Conservation (phyloP, 768 basidiomycete species). For the Tulasnella sp. region DNA sequence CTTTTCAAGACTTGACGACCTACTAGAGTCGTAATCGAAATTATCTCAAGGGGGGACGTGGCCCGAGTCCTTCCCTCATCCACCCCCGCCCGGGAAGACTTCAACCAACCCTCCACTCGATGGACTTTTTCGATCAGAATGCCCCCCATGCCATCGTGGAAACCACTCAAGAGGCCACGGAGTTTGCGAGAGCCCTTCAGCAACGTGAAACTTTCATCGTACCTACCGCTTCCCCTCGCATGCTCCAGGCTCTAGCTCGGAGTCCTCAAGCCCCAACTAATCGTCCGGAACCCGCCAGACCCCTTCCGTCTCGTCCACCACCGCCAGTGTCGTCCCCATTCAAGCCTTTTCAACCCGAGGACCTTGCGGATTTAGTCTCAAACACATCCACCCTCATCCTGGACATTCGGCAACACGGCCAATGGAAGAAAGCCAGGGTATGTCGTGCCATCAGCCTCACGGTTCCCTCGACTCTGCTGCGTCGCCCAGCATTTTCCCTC, state of each 20-base stretch:
- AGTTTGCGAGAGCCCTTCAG: conserved; percentile 18
- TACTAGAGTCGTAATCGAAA: not conserved
- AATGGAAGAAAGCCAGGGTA: conserved; percentile 62
- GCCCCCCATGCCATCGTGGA: not conserved
- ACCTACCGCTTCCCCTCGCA: conserved; percentile 17
- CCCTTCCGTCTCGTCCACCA: not conserved
- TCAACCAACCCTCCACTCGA: not conserved
- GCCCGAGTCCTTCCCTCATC: not conserved
- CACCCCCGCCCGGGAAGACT: not conserved
- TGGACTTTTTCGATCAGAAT: conserved; percentile 22
- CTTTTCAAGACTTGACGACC: not conserved
- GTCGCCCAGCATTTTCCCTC: conserved; percentile 81
- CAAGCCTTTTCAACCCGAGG: conserved; percentile 10
- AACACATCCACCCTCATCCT: conserved; percentile 53
- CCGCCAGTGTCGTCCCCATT: not conserved
- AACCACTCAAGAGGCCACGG: not conserved
- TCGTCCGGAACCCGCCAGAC: conserved; percentile 1
- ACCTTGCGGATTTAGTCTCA: not conserved
- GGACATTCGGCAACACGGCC: conserved; percentile 83
- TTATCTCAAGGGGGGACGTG: not conserved
- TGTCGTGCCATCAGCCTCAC: conserved; percentile 73
- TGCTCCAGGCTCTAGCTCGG: conserved; percentile 19
- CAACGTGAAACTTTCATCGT: conserved; percentile 10
- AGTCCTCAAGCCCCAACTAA: not conserved
- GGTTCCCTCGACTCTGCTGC: conserved; percentile 90